Evolutionary conservation across 345 rosid genomes (phyloP).

Genomic region (Boechera stricta): DNA sequence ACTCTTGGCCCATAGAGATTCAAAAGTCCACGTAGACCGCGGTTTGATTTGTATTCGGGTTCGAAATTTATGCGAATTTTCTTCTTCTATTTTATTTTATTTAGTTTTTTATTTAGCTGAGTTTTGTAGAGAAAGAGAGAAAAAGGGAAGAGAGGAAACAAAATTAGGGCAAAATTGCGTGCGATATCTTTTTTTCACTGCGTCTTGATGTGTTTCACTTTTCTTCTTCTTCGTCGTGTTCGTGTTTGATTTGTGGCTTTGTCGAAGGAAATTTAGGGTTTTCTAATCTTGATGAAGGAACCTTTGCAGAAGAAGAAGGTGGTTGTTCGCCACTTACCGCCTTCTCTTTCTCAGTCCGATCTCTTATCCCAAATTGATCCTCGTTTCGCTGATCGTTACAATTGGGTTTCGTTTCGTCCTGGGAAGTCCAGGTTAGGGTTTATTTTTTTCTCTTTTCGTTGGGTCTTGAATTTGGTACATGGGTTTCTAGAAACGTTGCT

Average conservation of each 20-base stretch:
- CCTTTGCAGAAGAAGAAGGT: conserved; percentile 61
- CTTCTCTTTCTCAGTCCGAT: conserved; percentile 63
- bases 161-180: conserved; percentile 46
- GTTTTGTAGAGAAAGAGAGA: conserved; percentile 1
- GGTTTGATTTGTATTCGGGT: conserved; percentile 17
- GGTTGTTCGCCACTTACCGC: conserved; percentile 78
- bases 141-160: not conserved
- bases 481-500: conserved; percentile 16
- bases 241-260: conserved; percentile 4
- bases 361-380: conserved; percentile 62
- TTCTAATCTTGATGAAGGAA: conserved; percentile 50
- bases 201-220: conserved; percentile 36
- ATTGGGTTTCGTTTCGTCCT: conserved; percentile 62
- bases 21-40: conserved; percentile 20
- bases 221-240: conserved; percentile 32
- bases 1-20: not conserved
- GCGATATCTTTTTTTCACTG: conserved; percentile 14
- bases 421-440: conserved; percentile 59
- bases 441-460: not conserved
- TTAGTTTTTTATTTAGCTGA: not conserved
- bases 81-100: not conserved
- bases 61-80: conserved; percentile 18
- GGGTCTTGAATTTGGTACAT: conserved; percentile 17
- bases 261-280: conserved; percentile 14
- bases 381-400: conserved; percentile 63